Base-by-base conservation (phyloP, 1,139 yeast species). In the Schwanniomyces etchellsii region DNA sequence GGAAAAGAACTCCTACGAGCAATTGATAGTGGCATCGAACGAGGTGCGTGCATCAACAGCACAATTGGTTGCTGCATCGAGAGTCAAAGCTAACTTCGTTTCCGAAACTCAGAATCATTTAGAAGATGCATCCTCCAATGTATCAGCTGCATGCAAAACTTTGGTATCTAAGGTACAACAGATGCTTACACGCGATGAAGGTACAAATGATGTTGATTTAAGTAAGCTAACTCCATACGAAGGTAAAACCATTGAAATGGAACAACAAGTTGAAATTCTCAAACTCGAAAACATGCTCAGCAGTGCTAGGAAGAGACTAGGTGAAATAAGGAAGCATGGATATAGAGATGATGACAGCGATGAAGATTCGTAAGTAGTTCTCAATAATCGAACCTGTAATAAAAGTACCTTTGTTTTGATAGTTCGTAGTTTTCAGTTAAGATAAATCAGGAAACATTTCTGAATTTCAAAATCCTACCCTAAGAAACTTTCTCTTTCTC, bases 11-110 rank as follows among this genome's bases (percentile, higher is more conserved):
- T 66, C 86, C 0, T 88, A 81, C 36, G 96, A 88, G 50, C 86
- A 86, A 55, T 71, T 86, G 38, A 82, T 86, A 44, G 96, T 86
- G 22, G 93, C 95, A 1, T 83, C 95, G 1, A 85, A 84, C 48
- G 95, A 86, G 52, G 95, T 88, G 14, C 93, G 95, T 1, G 91
- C 95, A 0, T 81, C 95, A 0, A 86, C 96, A 0, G 95, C 94
- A 2, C 96, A 86, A 60, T 69, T 86, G 31, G 96, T 88, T 5
- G 91, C 96, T 4, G 94, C 96, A 0, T 81, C 96, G 1, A 72
- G 96, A 45, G 95, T 85, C 22, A 85, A 85, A 55, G 88, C 94
- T 0, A 73, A 80, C 30, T 76, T 77, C 45, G 76, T 77, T 58
- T 83, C 95, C 5, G 74, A 79, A 51, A 74, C 89, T 3, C 96